Evolutionary conservation across 306 rosid genomes (phyloP).

Genomic region (Cajanus cajan): DNA sequence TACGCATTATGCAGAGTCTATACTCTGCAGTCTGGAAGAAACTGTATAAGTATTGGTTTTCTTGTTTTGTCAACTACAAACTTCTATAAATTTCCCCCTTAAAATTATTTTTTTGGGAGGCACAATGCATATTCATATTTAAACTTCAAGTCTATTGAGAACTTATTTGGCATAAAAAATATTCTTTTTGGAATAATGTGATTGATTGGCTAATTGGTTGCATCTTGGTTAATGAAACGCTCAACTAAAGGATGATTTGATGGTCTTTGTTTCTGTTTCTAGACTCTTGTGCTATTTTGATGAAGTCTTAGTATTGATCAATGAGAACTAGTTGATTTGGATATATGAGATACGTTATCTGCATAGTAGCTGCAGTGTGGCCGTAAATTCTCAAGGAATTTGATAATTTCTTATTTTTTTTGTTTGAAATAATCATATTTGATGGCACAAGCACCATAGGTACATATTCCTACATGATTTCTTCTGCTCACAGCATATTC

Average conservation of each 20-base stretch:
- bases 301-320: background rate
- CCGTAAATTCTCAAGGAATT: background rate
- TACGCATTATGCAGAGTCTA: background rate
- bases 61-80: background rate
- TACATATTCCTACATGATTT: background rate
- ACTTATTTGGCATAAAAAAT: background rate
- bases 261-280: background rate
- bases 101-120: background rate
- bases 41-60: background rate
- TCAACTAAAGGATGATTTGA: background rate
- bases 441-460: background rate
- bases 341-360: background rate
- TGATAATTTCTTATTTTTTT: background rate
- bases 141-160: background rate
- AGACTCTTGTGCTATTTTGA: background rate
- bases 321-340: slow-evolving; percentile 1
- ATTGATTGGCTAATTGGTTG: background rate
- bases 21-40: background rate
- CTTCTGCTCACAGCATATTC: slow-evolving; percentile 13
- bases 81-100: background rate
- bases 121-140: background rate
- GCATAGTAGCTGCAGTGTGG: background rate
- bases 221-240: background rate
- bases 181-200: background rate
- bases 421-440: background rate